Percentiles rank a stretch among this genome's conserved stretches.
These are phyloP conservation scores for Stephania yunnanensis DNA, from an alignment of 164 flowering plant genomes.

Conservation along the genomic window DNA sequence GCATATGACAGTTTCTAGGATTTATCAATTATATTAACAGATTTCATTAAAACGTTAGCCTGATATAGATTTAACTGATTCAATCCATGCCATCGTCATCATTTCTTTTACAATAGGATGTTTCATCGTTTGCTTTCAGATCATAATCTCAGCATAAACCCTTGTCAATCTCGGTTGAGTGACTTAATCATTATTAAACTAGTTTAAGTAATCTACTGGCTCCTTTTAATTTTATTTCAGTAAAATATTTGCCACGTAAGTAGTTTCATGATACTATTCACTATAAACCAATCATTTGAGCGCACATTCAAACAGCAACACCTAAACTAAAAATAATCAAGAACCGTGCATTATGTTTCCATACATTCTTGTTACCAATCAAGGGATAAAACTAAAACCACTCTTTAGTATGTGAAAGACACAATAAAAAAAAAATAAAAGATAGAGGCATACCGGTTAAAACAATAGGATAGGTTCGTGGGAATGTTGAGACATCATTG, in stretches of 20 bases:
- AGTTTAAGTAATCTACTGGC: neutral
- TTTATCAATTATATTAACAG: neutral
- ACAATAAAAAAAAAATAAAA: neutral
- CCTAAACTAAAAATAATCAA: neutral
- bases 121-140: neutral
- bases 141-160: neutral
- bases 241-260: neutral
- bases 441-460: slow-evolving; percentile 57
- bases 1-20: neutral
- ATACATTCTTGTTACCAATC: neutral
- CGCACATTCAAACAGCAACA: neutral
- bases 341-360: neutral
- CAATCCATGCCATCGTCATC: neutral
- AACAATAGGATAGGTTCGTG: slow-evolving; percentile 92
- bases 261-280: neutral
- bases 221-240: neutral
- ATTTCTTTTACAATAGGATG: neutral
- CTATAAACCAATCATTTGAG: neutral
- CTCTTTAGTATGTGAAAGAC: neutral
- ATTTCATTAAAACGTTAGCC: neutral
- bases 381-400: neutral
- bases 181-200: neutral
- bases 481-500: slow-evolving; percentile 54
- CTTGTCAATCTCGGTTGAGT: neutral
- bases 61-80: neutral